Conservation (phyloP, 2,329 filamentous ascomycete genomes). For the Drechmeria coniospora region DNA sequence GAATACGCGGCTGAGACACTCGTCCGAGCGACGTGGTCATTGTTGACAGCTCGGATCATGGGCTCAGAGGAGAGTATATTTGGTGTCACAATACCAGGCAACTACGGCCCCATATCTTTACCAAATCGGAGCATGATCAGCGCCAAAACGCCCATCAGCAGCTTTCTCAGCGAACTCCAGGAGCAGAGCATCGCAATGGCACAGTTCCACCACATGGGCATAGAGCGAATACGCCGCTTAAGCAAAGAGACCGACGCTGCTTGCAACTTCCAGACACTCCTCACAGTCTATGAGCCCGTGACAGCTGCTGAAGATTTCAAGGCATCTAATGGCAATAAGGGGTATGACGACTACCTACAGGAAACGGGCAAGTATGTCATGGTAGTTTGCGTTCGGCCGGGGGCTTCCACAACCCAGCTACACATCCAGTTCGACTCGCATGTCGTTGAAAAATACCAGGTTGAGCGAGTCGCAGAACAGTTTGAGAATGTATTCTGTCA, state of each 20-base stretch:
- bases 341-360: no score
- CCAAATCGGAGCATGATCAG: constrained; percentile 4
- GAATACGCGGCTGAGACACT: constrained; percentile 1
- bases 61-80: constrained; percentile 15
- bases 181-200: no score
- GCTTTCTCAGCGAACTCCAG: no score
- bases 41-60: constrained; percentile 21
- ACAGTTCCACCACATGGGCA: no score
- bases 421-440: constrained; percentile 4
- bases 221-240: no score
- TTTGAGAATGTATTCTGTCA: constrained; percentile 5
- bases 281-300: no score
- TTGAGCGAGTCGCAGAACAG: constrained; percentile 3
- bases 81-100: constrained; percentile 8
- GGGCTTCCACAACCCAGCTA: constrained; percentile 1
- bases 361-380: no score
- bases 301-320: no score
- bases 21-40: constrained; percentile 8
- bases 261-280: no score
- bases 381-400: constrained; percentile 1
- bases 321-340: no score
- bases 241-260: no score
- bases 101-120: constrained; percentile 7
- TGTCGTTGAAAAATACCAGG: constrained; percentile 2
- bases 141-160: constrained; percentile 3